phyloP scores from a whole-genome alignment of 1,139 yeast genomes.

The Eremothecium gossypii region DNA sequence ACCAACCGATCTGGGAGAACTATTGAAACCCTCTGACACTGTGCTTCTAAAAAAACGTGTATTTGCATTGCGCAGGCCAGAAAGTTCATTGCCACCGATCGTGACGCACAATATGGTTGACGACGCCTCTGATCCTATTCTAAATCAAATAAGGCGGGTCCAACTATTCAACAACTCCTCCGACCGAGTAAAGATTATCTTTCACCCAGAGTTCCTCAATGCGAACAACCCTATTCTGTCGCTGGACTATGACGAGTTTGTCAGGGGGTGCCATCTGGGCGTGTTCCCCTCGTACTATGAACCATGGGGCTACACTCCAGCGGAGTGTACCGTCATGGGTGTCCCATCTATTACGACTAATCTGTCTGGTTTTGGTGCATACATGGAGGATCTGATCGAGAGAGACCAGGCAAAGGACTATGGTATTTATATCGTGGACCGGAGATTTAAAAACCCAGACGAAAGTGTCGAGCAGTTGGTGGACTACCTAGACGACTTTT shows the following conservation, averaged over 20 bases:
- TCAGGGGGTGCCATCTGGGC: slow-evolving; percentile 95
- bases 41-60: slow-evolving; percentile 87
- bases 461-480: slow-evolving; percentile 89
- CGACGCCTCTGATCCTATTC: slow-evolving; percentile 82
- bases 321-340: slow-evolving; percentile 99
- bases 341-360: slow-evolving; percentile 98
- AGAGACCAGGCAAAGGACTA: slow-evolving; percentile 72
- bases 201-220: slow-evolving; percentile 95
- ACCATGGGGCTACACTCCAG: slow-evolving; percentile 99
- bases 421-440: slow-evolving; percentile 93
- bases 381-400: slow-evolving; percentile 96
- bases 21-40: slow-evolving; percentile 80
- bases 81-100: slow-evolving; percentile 81
- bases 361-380: slow-evolving; percentile 94
- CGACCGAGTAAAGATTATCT: slow-evolving; percentile 88
- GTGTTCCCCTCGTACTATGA: slow-evolving; percentile 98
- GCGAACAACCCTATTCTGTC: slow-evolving; percentile 92
- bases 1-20: slow-evolving; percentile 59
- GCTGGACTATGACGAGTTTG: slow-evolving; percentile 93
- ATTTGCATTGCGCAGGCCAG: slow-evolving; percentile 75
- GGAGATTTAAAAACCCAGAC: slow-evolving; percentile 88
- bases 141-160: slow-evolving; percentile 86
- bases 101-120: slow-evolving; percentile 98
- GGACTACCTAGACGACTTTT: slow-evolving; percentile 82
- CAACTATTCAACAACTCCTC: slow-evolving; percentile 81